phyloP scores from a whole-genome alignment of 192 early-diverging fungal genomes.

The Paraglomus brasilianum region DNA sequence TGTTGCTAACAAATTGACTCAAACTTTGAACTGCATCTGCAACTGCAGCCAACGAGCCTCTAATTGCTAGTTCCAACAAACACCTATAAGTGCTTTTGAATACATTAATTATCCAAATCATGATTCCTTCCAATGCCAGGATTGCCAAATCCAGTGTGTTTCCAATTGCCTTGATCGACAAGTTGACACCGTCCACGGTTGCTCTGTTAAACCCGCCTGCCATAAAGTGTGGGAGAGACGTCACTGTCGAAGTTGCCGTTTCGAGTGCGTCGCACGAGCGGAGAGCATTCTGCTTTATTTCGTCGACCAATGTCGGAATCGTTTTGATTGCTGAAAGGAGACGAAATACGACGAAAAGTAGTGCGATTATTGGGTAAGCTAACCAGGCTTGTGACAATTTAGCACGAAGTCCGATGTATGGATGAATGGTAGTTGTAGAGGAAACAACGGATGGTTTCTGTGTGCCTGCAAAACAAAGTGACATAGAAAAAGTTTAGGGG shows the following conservation, averaged over 20 bases:
- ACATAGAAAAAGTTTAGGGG: too few species aligned
- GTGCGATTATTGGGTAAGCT: slow-evolving; percentile 15
- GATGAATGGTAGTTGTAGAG: not conserved
- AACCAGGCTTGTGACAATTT: slow-evolving; percentile 19
- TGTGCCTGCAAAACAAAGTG: too few species aligned
- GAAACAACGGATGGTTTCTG: too few species aligned
- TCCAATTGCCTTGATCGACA: not conserved
- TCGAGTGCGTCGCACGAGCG: slow-evolving; percentile 20
- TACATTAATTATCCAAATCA: slow-evolving; percentile 11
- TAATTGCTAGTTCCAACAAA: slow-evolving; percentile 21
- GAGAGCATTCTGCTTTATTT: slow-evolving; percentile 9
- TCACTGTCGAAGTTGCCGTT: slow-evolving; percentile 20
- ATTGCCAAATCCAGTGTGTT: slow-evolving; percentile 2
- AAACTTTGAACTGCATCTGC: not conserved
- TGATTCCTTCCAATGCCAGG: slow-evolving; percentile 16
- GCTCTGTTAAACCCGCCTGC: slow-evolving; percentile 27
- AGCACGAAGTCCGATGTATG: slow-evolving; percentile 17
- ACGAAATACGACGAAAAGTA: slow-evolving; percentile 14
- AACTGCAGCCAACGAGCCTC: slow-evolving; percentile 3
- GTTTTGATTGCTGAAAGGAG: slow-evolving; percentile 12
- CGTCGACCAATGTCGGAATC: slow-evolving; percentile 14
- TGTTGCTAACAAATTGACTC: not conserved
- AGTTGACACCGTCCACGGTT: slow-evolving; percentile 13
- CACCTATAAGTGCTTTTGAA: slow-evolving; percentile 14
- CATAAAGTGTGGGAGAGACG: slow-evolving; percentile 27